Base-by-base conservation (phyloP, 108 stramenopile species). In the Discostella stelligeroides region DNA sequence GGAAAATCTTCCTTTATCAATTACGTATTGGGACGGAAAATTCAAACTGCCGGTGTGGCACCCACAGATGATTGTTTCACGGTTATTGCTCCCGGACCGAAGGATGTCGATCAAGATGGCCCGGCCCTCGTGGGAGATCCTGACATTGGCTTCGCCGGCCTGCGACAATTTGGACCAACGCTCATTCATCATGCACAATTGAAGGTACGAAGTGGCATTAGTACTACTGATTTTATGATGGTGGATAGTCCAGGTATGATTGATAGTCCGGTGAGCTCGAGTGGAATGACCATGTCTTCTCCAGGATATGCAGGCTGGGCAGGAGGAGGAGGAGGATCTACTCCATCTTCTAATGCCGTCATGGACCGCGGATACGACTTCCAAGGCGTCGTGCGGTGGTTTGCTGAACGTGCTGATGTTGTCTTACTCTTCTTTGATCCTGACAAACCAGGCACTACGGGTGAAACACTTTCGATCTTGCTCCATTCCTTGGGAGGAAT, bases 51-150 rank as follows among this genome's bases (percentile, higher is more conserved):
- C 0, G 99, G 99, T 5, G 99, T 99, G 28, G 99, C 99, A 13
- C 99, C 99, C n/a, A 99, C 99, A 0, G 99, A 99, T 69, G 99
- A 99, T 85, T 83, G 87, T 55, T 99, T 99, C 71, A 99, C 98
- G 10, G 94, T 99, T 43, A 97, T 99, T 62, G 92, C 95, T 0
- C 97, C 99, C 1, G 99, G 97, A 2, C 83, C 90, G 0, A 70
- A 76, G 30, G 99, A 99, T 74, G 84, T 84, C 5, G 98, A 98
- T 65, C 94, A 93, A 68, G 96, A 96, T 60, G 96, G 94, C 17
- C 92, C 94, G 0, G 86, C 90, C 9, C 60, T 95, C 10, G 84
- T 98, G 15, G 96, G 97, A 12, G 96, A 98, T 82, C 99, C 99
- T 0, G 99, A 98, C 80, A 87, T 98, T 77, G 99, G 99, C 9